These are phyloP conservation scores for Tricholoma furcatifolium DNA, from an alignment of 768 basidiomycete genomes.

Conservation along the genomic window DNA sequence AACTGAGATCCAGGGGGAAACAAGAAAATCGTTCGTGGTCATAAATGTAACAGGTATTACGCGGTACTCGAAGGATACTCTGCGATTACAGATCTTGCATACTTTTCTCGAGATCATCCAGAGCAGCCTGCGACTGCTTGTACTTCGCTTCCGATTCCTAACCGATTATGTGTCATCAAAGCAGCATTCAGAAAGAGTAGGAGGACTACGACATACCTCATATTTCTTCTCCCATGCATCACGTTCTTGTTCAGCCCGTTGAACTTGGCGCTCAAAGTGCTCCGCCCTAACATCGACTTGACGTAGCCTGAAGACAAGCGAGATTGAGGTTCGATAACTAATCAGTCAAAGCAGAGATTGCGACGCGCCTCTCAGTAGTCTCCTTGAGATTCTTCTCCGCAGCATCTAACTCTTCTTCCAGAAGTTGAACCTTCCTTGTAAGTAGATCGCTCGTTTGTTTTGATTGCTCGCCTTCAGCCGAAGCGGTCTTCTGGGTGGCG, in stretches of 20 bases:
- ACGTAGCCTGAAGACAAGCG: constrained; percentile 59
- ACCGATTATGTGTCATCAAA: constrained; percentile 8
- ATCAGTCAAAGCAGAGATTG: constrained; percentile 9
- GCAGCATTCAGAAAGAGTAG: background rate
- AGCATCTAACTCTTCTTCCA: constrained; percentile 94
- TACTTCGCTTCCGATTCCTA: constrained; percentile 76
- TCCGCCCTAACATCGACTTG: constrained; percentile 99
- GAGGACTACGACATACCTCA: constrained; percentile 57
- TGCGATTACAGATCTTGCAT: constrained; percentile 67
- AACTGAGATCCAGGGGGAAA: constrained; percentile 5
- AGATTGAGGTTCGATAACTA: constrained; percentile 14
- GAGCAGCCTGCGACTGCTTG: constrained; percentile 69
- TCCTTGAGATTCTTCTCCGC: constrained; percentile 98
- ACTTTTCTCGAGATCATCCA: constrained; percentile 76
- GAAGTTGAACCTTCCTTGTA: constrained; percentile 78
- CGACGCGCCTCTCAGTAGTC: constrained; percentile 89
- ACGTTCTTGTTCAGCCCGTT: constrained; percentile 84
- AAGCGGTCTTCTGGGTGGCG: constrained; percentile 58
- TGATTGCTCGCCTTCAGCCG: constrained; percentile 67
- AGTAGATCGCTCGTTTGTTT: constrained; percentile 74
- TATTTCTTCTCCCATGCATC: constrained; percentile 94
- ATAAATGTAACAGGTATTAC: background rate
- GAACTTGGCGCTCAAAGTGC: constrained; percentile 92
- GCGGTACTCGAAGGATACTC: background rate
- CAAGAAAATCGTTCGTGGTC: background rate